These are phyloP conservation scores for Aschersonia sp. DNA, from an alignment of 2,329 filamentous ascomycete species.

Conservation along the genomic window DNA sequence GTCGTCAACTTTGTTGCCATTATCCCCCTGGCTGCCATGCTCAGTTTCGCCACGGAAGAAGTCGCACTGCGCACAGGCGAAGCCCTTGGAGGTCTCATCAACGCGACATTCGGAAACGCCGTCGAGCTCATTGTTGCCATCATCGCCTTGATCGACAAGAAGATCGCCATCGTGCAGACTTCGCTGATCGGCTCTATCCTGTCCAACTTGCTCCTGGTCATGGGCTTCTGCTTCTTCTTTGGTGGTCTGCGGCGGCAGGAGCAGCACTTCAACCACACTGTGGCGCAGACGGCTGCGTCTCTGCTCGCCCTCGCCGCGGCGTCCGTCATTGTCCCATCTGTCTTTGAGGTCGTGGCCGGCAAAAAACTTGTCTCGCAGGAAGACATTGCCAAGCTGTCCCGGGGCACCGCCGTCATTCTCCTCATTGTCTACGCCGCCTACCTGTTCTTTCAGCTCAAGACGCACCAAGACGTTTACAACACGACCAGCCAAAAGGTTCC, in stretches of 20 bases:
- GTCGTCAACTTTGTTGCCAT: constrained; percentile 91
- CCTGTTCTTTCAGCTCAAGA: constrained; percentile 82
- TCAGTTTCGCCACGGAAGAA: constrained; percentile 83
- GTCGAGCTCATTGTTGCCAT: constrained; percentile 83
- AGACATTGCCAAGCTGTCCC: constrained; percentile 49
- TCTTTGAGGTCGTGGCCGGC: constrained; percentile 46
- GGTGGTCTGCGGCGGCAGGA: constrained; percentile 65
- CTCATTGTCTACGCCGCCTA: constrained; percentile 73
- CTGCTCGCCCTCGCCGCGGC: constrained; percentile 67
- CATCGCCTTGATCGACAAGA: constrained; percentile 58
- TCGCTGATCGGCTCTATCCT: constrained; percentile 85
- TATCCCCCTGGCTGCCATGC: constrained; percentile 72
- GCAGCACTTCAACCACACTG: constrained; percentile 83
- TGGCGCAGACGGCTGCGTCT: constrained; percentile 78
- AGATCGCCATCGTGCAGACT: constrained; percentile 80
- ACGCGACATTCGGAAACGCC: constrained; percentile 86
- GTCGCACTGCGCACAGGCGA: constrained; percentile 71
- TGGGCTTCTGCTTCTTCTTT: constrained; percentile 89
- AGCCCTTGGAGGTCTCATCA: constrained; percentile 74
- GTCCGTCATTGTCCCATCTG: constrained; percentile 77
- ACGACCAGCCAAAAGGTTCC: constrained; percentile 65
- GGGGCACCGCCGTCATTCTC: constrained; percentile 65
- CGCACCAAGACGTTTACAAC: constrained; percentile 69
- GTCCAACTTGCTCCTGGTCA: constrained; percentile 75
- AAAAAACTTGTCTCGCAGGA: constrained; percentile 18